These are phyloP conservation scores for Arthrobotrys pseudoclavata DNA, from an alignment of 2,329 filamentous ascomycete species.

Conservation along the genomic window DNA sequence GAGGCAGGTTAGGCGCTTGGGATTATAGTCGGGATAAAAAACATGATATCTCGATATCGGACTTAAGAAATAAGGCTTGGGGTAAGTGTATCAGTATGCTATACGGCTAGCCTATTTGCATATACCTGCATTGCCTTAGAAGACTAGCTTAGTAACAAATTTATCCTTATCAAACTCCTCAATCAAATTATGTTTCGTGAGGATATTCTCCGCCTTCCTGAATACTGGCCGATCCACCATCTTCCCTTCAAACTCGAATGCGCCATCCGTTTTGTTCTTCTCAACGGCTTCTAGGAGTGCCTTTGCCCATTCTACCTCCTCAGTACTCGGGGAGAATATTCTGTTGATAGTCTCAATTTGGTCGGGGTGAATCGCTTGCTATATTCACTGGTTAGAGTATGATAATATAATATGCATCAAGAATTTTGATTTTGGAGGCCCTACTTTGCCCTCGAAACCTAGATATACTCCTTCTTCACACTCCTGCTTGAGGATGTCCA, in stretches of 20 bases:
- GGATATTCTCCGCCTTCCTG: conserved; percentile 40
- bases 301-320: conserved; percentile 28
- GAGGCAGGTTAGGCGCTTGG: neutral
- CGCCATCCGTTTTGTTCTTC: conserved; percentile 12
- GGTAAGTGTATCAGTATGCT: too few species aligned
- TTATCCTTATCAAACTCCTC: conserved; percentile 22
- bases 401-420: neutral
- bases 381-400: conserved; percentile 2
- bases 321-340: conserved; percentile 11
- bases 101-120: neutral
- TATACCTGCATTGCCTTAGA: neutral
- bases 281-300: conserved; percentile 14
- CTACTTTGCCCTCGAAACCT: conserved; percentile 56
- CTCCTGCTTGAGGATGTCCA: conserved; percentile 26
- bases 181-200: conserved; percentile 14
- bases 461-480: conserved; percentile 30
- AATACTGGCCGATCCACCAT: conserved; percentile 54
- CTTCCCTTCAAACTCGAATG: conserved; percentile 52
- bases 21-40: neutral
- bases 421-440: neutral
- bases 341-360: conserved; percentile 49
- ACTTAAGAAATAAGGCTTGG: too few species aligned
- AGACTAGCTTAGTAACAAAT: conserved; percentile 4
- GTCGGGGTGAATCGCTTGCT: conserved; percentile 54
- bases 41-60: neutral